phyloP scores from a whole-genome alignment of 2,329 filamentous ascomycete species.

The Furcasterigmium sp. region DNA sequence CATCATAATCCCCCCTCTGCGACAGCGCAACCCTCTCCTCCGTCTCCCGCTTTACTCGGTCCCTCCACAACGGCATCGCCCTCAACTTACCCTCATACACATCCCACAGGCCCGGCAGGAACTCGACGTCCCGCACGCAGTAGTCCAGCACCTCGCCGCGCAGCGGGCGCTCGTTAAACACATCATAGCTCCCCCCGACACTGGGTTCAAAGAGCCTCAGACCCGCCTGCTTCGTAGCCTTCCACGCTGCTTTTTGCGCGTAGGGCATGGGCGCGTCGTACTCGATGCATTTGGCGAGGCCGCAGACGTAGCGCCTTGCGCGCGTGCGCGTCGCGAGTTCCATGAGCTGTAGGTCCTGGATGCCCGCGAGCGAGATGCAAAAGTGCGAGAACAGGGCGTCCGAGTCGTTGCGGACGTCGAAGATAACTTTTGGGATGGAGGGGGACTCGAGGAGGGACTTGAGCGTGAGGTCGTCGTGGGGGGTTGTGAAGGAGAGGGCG shows the following conservation, averaged over 20 bases:
- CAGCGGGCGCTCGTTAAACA: conserved; percentile 43
- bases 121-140: conserved; percentile 39
- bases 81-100: conserved; percentile 19
- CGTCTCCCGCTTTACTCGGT: no score
- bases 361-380: conserved; percentile 31
- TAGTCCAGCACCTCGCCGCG: conserved; percentile 31
- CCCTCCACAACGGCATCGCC: no score
- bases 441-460: conserved; percentile 38
- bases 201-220: conserved; percentile 31
- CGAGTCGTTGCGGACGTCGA: conserved; percentile 55
- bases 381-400: conserved; percentile 46
- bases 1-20: no score
- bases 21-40: no score
- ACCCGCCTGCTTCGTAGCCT: conserved; percentile 28
- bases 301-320: conserved; percentile 12
- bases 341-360: conserved; percentile 53
- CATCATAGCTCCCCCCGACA: conserved; percentile 35
- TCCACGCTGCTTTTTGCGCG: no score
- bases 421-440: conserved; percentile 45
- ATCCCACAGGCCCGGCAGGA: conserved; percentile 28
- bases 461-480: conserved; percentile 16
- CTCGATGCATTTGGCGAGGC: conserved; percentile 24
- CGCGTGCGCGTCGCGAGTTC: conserved; percentile 32
- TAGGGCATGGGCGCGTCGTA: no score
- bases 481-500: conserved; percentile 19